A percentile compares a stretch with the other conserved stretches of the same genome.
Evolutionary conservation across 2,329 filamentous ascomycete species (phyloP).

Genomic region (Colletotrichum spinosum): DNA sequence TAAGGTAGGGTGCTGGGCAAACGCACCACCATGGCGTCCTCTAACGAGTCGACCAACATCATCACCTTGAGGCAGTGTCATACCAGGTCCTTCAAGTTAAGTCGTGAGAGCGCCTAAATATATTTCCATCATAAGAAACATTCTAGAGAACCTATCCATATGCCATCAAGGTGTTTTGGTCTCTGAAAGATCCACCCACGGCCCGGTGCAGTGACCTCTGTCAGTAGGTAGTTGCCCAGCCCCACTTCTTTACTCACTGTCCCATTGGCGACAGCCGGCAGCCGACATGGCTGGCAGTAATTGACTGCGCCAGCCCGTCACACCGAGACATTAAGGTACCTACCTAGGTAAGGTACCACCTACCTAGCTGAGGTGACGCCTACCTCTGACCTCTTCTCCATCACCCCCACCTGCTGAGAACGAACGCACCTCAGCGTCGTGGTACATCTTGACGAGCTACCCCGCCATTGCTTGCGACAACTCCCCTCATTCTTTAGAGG

Average conservation of each 20-base stretch:
- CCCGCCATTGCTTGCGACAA: conserved; percentile 24
- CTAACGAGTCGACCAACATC: too few species aligned
- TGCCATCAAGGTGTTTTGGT: too few species aligned
- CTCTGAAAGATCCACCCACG: too few species aligned
- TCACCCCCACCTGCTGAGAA: neutral
- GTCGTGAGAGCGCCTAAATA: too few species aligned
- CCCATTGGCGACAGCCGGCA: neutral
- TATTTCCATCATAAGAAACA: too few species aligned
- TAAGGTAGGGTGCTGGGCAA: too few species aligned
- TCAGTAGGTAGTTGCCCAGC: neutral
- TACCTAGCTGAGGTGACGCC: neutral
- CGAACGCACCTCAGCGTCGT: too few species aligned
- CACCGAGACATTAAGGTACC: neutral
- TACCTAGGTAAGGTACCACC: neutral
- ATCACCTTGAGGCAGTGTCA: too few species aligned
- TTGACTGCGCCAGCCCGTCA: neutral
- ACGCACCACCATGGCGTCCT: too few species aligned
- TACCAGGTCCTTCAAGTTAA: too few species aligned
- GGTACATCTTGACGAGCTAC: conserved; percentile 29
- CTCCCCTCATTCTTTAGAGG: too few species aligned
- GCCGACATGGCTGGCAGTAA: neutral
- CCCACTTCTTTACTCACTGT: neutral
- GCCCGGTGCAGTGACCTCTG: neutral
- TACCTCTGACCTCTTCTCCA: conserved; percentile 28
- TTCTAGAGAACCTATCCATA: too few species aligned